These are phyloP conservation scores for Sporothrix brasiliensis DNA, from an alignment of 2,329 filamentous ascomycete genomes.

Conservation along the genomic window DNA sequence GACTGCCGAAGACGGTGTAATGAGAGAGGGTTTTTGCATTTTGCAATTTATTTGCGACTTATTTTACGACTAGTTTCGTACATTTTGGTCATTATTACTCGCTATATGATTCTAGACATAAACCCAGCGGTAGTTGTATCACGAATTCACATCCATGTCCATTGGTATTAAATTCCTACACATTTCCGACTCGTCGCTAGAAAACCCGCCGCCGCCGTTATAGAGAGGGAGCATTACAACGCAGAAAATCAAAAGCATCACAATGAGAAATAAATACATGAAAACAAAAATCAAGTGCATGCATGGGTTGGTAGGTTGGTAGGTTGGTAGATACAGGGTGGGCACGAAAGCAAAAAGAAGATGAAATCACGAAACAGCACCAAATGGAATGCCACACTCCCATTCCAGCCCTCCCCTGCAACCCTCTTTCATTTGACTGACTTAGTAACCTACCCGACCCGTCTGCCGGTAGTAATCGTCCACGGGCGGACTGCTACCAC, in stretches of 20 bases:
- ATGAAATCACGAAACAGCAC: not conserved
- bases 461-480: constrained; percentile 60
- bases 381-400: not conserved
- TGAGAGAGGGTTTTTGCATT: not conserved
- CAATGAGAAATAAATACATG: too few species aligned
- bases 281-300: not conserved
- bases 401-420: too few species aligned
- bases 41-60: not conserved
- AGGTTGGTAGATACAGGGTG: constrained; percentile 9
- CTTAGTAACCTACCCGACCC: constrained; percentile 36
- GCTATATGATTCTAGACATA: too few species aligned
- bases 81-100: not conserved
- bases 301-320: not conserved
- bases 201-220: not conserved
- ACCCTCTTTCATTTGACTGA: not conserved
- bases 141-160: not conserved
- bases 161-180: not conserved
- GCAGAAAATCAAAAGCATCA: not conserved
- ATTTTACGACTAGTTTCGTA: not conserved
- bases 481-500: constrained; percentile 44
- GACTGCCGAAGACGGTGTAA: not conserved
- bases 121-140: not conserved
- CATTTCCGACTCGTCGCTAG: not conserved
- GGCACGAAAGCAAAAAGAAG: not conserved
- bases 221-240: not conserved